Conservation (phyloP, 2,329 filamentous ascomycete genomes). For the Penicillium sp. region DNA sequence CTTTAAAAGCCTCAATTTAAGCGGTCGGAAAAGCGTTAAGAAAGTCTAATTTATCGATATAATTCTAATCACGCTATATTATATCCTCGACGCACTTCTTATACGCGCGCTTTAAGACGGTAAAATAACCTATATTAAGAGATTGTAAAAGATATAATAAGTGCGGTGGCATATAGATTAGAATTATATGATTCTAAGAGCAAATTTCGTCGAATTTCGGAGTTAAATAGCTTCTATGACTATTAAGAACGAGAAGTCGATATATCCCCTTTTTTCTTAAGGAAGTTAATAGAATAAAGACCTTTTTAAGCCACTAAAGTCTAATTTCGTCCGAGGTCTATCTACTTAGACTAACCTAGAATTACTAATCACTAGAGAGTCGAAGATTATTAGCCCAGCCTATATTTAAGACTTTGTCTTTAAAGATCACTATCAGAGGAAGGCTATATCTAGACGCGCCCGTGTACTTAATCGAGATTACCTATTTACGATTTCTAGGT, state of each 20-base stretch:
- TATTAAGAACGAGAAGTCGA: conserved; percentile 41
- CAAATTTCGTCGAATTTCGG: conserved; percentile 38
- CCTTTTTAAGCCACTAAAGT: conserved; percentile 35
- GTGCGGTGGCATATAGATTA: conserved; percentile 37
- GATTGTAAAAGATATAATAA: conserved; percentile 42
- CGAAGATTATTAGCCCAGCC: conserved; percentile 4
- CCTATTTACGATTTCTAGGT: conserved; percentile 16
- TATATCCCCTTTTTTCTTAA: conserved; percentile 25
- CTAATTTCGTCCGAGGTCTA: conserved; percentile 38
- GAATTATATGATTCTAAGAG: conserved; percentile 40
- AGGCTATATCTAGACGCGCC: conserved; percentile 7
- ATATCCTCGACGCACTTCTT: not conserved
- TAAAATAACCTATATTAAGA: conserved; percentile 17
- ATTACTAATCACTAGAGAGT: no score
- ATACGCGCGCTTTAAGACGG: not conserved
- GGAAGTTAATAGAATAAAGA: conserved; percentile 35
- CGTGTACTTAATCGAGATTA: conserved; percentile 16
- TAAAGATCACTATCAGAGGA: conserved; percentile 16
- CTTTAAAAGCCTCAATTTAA: not conserved
- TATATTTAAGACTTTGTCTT: conserved; percentile 7
- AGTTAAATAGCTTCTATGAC: conserved; percentile 37
- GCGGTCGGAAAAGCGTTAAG: not conserved
- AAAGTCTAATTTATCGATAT: not conserved
- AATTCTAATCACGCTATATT: not conserved
- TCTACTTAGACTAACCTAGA: conserved; percentile 30